Percentiles rank a stretch among this genome's conserved stretches.
phyloP scores from a whole-genome alignment of 441 rosid species.

The Jatropha multifida region DNA sequence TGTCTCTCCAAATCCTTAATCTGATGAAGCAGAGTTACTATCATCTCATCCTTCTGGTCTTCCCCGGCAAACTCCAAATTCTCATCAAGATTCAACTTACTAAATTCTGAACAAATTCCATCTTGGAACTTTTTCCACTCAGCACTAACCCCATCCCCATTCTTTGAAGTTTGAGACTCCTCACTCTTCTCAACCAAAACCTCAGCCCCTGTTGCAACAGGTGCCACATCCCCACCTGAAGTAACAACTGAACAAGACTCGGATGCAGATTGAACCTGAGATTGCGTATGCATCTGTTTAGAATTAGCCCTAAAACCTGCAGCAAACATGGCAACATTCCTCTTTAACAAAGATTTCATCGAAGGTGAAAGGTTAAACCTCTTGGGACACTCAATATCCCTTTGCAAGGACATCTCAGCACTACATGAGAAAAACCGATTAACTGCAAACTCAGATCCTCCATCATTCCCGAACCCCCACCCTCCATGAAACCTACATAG shows the following conservation, averaged over 20 bases:
- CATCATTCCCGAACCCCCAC: constrained; percentile 75
- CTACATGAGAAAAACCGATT: constrained; percentile 48
- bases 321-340: constrained; percentile 84
- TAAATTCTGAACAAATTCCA: constrained; percentile 56
- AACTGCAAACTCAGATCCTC: constrained; percentile 48
- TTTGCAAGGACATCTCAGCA: constrained; percentile 50
- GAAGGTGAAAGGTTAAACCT: constrained; percentile 85
- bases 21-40: constrained; percentile 57
- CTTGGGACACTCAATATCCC: constrained; percentile 79
- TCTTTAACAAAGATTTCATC: constrained; percentile 76
- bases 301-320: constrained; percentile 83
- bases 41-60: constrained; percentile 74
- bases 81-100: constrained; percentile 80
- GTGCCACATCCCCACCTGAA: constrained; percentile 34
- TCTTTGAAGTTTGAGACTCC: constrained; percentile 43
- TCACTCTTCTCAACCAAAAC: constrained; percentile 40
- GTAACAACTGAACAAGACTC: constrained; percentile 36
- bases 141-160: constrained; percentile 52
- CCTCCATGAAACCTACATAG: constrained; percentile 84
- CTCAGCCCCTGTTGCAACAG: constrained; percentile 34
- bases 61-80: constrained; percentile 54
- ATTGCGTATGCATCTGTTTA: constrained; percentile 42
- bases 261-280: constrained; percentile 35
- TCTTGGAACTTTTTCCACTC: constrained; percentile 69
- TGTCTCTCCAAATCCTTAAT: constrained; percentile 75